phyloP scores from a whole-genome alignment of 352 stramenopile genomes.

The Pythium brachiatum region DNA sequence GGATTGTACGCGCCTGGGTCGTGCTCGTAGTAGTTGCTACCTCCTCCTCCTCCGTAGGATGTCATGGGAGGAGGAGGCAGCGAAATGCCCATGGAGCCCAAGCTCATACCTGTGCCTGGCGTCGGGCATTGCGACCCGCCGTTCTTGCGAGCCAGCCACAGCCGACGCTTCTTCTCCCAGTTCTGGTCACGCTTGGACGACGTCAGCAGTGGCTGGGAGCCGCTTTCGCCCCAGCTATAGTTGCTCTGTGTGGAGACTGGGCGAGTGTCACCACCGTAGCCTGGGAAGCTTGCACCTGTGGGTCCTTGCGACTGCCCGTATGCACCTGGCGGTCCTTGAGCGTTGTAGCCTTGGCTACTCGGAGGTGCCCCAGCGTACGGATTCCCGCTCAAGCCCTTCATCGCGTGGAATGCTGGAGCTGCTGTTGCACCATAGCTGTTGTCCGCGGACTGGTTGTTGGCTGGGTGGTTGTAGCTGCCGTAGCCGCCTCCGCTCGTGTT shows the following conservation, averaged over 20 bases:
- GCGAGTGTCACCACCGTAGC: neutral
- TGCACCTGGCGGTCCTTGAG: no score
- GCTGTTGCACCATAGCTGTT: neutral
- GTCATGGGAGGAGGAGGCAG: conserved; percentile 19
- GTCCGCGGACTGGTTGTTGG: conserved; percentile 21
- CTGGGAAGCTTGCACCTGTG: neutral
- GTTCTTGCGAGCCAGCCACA: conserved; percentile 64
- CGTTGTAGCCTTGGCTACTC: conserved; percentile 11
- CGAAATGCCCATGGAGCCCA: conserved; percentile 8
- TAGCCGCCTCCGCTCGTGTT: neutral
- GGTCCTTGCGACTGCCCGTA: neutral
- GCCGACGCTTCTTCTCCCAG: conserved; percentile 73
- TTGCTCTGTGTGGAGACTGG: conserved; percentile 28
- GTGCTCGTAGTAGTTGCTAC: conserved; percentile 14
- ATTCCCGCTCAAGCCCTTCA: conserved; percentile 5
- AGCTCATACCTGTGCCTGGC: conserved; percentile 13
- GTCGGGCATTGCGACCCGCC: conserved; percentile 4
- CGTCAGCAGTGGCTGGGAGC: conserved; percentile 60
- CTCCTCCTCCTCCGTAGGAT: neutral
- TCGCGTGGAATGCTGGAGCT: conserved; percentile 17
- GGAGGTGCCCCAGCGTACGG: neutral
- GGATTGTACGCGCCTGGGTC: conserved; percentile 25
- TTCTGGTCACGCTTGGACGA: conserved; percentile 79
- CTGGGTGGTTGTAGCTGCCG: conserved; percentile 17
- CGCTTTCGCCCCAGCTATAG: conserved; percentile 35